phyloP scores from a whole-genome alignment of 768 basidiomycete species.

The Suillus variegatus region DNA sequence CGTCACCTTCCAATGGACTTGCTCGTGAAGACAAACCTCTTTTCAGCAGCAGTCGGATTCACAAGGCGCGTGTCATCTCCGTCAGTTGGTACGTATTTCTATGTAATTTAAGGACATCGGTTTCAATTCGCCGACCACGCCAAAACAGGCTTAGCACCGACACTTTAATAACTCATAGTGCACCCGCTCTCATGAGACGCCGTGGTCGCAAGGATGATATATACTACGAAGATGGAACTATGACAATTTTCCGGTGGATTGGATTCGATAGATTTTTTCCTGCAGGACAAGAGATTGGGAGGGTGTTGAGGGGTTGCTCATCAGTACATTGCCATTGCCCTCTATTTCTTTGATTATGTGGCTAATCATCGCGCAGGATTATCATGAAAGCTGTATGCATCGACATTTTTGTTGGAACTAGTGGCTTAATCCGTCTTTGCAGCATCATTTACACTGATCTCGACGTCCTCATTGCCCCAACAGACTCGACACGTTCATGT shows the following conservation, averaged over 20 bases:
- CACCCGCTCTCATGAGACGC: slow-evolving; percentile 48
- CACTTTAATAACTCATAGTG: slow-evolving; percentile 53
- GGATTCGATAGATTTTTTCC: slow-evolving; percentile 67
- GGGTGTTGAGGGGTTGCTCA: slow-evolving; percentile 55
- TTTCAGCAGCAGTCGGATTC: slow-evolving; percentile 67
- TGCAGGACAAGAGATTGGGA: slow-evolving; percentile 35
- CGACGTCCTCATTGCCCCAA: slow-evolving; percentile 47
- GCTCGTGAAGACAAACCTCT: slow-evolving; percentile 74
- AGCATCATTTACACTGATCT: slow-evolving; percentile 71
- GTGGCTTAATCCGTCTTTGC: slow-evolving; percentile 11
- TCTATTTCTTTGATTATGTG: background rate
- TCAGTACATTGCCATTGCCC: slow-evolving; percentile 45
- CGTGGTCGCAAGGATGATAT: slow-evolving; percentile 22
- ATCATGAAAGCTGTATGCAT: slow-evolving; percentile 69
- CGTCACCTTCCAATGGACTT: slow-evolving; percentile 37
- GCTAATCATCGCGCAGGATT: slow-evolving; percentile 51
- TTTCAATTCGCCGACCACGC: background rate
- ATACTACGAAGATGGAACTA: slow-evolving; percentile 47
- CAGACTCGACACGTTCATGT: slow-evolving; percentile 39
- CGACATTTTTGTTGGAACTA: background rate
- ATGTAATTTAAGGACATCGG: background rate
- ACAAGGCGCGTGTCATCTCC: slow-evolving; percentile 64
- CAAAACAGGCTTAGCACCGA: slow-evolving; percentile 56
- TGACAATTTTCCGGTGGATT: slow-evolving; percentile 71
- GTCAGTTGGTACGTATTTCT: slow-evolving; percentile 54